Evolutionary conservation across 352 stramenopile species (phyloP).

Genomic region (Thalassiosira ordinaria): DNA sequence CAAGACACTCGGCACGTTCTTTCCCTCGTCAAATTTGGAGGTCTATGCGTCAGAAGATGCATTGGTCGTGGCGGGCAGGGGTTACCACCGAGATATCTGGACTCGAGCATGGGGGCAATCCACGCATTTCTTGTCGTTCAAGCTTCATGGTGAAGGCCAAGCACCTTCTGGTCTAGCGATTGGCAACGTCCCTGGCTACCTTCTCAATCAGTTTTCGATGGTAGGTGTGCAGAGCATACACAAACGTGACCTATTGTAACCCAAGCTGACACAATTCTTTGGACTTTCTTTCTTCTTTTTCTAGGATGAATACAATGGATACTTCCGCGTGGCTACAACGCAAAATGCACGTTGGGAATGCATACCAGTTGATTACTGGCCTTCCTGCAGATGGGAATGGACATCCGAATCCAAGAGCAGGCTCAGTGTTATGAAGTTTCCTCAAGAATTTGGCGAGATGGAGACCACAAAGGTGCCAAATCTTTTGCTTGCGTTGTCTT

Average conservation of each 20-base stretch:
- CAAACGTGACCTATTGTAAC: too few species aligned
- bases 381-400: slow-evolving; percentile 3
- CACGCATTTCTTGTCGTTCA: slow-evolving; percentile 26
- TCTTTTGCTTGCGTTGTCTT: slow-evolving; percentile 21
- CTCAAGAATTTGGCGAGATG: slow-evolving; percentile 11
- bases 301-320: slow-evolving; percentile 17
- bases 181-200: slow-evolving; percentile 16
- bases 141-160: not conserved
- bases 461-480: slow-evolving; percentile 12
- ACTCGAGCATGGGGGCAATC: not conserved
- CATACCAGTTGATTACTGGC: not conserved
- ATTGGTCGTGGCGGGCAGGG: slow-evolving; percentile 16
- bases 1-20: slow-evolving; percentile 2
- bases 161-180: slow-evolving; percentile 8
- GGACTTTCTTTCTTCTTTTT: not conserved
- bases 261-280: too few species aligned
- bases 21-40: slow-evolving; percentile 13
- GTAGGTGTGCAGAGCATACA: not conserved
- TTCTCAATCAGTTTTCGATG: slow-evolving; percentile 47
- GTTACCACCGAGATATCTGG: slow-evolving; percentile 3
- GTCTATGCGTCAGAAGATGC: slow-evolving; percentile 26
- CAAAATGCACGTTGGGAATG: slow-evolving; percentile 5
- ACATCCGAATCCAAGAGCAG: slow-evolving; percentile 8
- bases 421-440: slow-evolving; percentile 32
- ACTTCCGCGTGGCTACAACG: slow-evolving; percentile 40